These are phyloP conservation scores for Nitzschia putrida DNA, from an alignment of 108 stramenopile genomes.

Conservation along the genomic window DNA sequence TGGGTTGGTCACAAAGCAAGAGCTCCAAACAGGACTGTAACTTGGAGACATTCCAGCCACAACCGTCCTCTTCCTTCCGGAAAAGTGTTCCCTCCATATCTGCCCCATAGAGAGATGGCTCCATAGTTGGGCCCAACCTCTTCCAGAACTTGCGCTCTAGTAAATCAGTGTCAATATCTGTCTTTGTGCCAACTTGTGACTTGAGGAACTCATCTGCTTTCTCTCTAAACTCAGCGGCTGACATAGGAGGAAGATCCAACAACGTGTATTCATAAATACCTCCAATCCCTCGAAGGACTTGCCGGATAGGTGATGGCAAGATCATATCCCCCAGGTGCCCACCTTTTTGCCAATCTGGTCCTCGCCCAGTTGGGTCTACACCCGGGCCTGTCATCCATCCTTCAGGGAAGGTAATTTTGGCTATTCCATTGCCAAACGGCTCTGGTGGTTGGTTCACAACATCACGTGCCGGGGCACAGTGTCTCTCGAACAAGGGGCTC, in stretches of 20 bases:
- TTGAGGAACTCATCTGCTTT: slow-evolving; percentile 78
- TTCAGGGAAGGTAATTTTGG: slow-evolving; percentile 68
- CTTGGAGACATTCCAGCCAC: slow-evolving; percentile 86
- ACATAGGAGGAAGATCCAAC: slow-evolving; percentile 56
- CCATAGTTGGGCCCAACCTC: slow-evolving; percentile 89
- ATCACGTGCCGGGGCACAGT: slow-evolving; percentile 1
- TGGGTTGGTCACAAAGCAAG: slow-evolving; percentile 35
- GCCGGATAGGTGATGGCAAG: slow-evolving; percentile 76
- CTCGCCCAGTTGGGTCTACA: slow-evolving; percentile 73
- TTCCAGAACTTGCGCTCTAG: slow-evolving; percentile 91
- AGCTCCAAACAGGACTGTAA: slow-evolving; percentile 49
- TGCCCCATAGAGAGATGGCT: slow-evolving; percentile 90
- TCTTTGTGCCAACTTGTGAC: slow-evolving; percentile 51
- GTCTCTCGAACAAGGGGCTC: not conserved
- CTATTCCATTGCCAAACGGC: slow-evolving; percentile 46
- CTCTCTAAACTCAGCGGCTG: slow-evolving; percentile 67
- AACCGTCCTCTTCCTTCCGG: slow-evolving; percentile 65
- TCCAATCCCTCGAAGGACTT: slow-evolving; percentile 73
- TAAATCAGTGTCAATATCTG: slow-evolving; percentile 40
- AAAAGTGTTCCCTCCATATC: slow-evolving; percentile 94
- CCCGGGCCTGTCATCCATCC: slow-evolving; percentile 62
- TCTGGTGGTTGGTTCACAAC: slow-evolving; percentile 19
- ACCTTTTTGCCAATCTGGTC: slow-evolving; percentile 76
- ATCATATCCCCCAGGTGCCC: slow-evolving; percentile 69
- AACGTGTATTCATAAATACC: slow-evolving; percentile 87